Evolutionary conservation across 2,329 filamentous ascomycete species (phyloP).

Genomic region (Fusarium denticulatum): DNA sequence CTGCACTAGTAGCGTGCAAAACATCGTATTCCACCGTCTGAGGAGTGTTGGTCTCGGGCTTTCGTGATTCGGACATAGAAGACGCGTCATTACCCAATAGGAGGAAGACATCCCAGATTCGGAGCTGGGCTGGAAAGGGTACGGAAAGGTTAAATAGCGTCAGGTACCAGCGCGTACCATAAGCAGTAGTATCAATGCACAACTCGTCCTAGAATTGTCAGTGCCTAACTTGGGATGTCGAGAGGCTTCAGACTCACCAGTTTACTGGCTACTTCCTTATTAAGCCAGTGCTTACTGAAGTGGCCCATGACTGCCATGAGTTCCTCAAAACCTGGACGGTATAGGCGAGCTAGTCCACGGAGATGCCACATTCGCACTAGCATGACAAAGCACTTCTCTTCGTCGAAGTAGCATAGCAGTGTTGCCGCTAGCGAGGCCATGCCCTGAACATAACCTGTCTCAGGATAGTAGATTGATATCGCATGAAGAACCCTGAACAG

Average conservation of each 20-base stretch:
- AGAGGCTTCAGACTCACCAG: slow-evolving; percentile 66
- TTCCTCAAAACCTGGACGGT: slow-evolving; percentile 84
- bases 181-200: slow-evolving; percentile 86
- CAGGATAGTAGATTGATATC: slow-evolving; percentile 88
- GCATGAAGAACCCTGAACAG: slow-evolving; percentile 93
- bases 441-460: slow-evolving; percentile 95
- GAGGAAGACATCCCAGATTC: slow-evolving; percentile 98
- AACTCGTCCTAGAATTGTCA: slow-evolving; percentile 69
- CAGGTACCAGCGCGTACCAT: slow-evolving; percentile 96
- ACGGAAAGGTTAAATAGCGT: slow-evolving; percentile 98
- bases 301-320: slow-evolving; percentile 87
- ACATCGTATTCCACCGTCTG: slow-evolving; percentile 74
- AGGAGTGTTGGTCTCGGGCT: slow-evolving; percentile 29
- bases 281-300: slow-evolving; percentile 87
- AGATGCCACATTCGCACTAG: slow-evolving; percentile 93
- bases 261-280: slow-evolving; percentile 81
- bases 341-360: slow-evolving; percentile 85
- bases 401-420: slow-evolving; percentile 94
- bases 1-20: slow-evolving; percentile 88
- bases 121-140: slow-evolving; percentile 91
- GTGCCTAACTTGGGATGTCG: not conserved
- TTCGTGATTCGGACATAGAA: slow-evolving; percentile 20
- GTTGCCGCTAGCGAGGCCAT: slow-evolving; percentile 96
- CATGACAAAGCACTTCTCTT: slow-evolving; percentile 95
- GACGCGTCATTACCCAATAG: slow-evolving; percentile 70